Evolutionary conservation across 108 stramenopile genomes (phyloP), one percentile per base, ranked within the genome.

Genomic region (Pseudonitzschia multistriata): DNA sequence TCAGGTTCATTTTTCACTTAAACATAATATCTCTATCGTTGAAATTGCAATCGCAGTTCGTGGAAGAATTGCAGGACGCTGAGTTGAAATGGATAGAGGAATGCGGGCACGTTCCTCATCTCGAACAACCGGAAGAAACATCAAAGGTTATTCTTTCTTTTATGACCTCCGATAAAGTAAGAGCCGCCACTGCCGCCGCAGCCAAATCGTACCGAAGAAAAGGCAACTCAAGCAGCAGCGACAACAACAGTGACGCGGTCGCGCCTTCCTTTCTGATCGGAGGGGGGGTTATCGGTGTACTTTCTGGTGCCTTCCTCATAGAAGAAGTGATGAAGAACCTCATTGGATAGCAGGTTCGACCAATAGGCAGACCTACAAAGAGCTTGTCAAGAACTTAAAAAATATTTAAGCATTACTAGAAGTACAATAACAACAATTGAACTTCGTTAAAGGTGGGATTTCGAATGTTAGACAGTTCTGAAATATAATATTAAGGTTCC

Each of bases 61-160:
- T 88, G 7, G 84, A 93, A 40, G 76, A 79, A 49, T 68, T 97
- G 56, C 85, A 88, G 1, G 68, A 93, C 65, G 92, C 92, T 19
- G 48, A 68, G 31, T 49, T 96, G 70, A 62, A 81, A 45, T 94
- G 92, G 88, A 82, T 96, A 31, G 96, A 96, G 39, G 90, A 94
- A 68, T 96, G 96, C 64, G 97, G 96, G 8, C 96, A 96, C 74
- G 95, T 96, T 8, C 96, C 96, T 1, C 96, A 96, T 71, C 82
- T 96, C 73, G 97, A 96, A 76, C 83, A 95, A 71, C 90, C 95
- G 3, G 89, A 84, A 31, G 72, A 72, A 71, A 94, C 96, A 7
- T 90, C 96, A 4, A 36, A 63, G 19, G 79, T 79, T 29, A 95
- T 97, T 76, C 28, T 68, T 6, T 69, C 82, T 15, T 96, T 95